phyloP scores from a whole-genome alignment of 306 rosid genomes.

The Macrotyloma uniflorum region DNA sequence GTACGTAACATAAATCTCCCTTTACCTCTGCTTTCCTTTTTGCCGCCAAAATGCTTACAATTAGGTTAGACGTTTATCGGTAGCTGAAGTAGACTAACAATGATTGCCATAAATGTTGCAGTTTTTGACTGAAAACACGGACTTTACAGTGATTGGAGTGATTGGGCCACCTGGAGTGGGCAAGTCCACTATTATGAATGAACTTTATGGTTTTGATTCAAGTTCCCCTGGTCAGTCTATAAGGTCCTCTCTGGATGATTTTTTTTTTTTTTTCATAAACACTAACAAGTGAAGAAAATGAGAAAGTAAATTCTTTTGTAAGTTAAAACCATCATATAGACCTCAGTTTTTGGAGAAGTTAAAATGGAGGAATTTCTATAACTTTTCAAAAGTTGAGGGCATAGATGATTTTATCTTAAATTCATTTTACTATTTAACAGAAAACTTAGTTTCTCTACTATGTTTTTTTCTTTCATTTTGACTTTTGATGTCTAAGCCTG shows the following conservation, averaged over 20 bases:
- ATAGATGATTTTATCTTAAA: background rate
- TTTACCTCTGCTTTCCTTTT: background rate
- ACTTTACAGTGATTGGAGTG: conserved; percentile 83
- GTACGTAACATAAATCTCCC: conserved; percentile 39
- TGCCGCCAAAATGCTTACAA: background rate
- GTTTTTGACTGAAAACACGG: conserved; percentile 90
- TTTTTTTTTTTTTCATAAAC: background rate
- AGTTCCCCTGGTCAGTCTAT: conserved; percentile 70
- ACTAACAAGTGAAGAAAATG: background rate
- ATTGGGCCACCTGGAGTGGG: conserved; percentile 92
- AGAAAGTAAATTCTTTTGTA: background rate
- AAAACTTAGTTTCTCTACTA: background rate
- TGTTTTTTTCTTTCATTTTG: background rate
- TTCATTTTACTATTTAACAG: background rate
- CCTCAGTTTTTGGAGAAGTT: background rate
- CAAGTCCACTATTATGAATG: conserved; percentile 85
- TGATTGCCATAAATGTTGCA: conserved; percentile 38
- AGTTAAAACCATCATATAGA: background rate
- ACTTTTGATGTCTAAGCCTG: conserved; percentile 21
- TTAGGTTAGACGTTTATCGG: background rate
- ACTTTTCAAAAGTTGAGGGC: background rate
- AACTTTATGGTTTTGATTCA: conserved; percentile 83
- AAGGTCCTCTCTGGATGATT: background rate
- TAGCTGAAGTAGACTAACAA: background rate
- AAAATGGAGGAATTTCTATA: background rate